These are phyloP conservation scores for Ensete ventricosum DNA, from an alignment of 176 grass and related monocot genomes.

Conservation along the genomic window DNA sequence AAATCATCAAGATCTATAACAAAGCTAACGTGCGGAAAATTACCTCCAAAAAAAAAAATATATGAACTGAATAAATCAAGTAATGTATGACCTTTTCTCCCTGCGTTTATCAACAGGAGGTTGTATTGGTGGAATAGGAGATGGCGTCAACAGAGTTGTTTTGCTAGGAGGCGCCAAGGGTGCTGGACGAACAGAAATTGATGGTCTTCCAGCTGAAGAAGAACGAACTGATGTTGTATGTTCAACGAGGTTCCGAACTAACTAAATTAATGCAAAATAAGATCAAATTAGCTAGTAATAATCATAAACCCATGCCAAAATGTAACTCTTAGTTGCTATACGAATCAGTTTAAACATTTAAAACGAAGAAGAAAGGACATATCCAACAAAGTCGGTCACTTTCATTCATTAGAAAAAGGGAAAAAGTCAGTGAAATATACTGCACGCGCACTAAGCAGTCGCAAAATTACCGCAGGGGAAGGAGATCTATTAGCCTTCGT, in stretches of 20 bases:
- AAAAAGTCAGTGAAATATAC: background rate
- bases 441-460: background rate
- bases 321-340: background rate
- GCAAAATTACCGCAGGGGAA: conserved; percentile 69
- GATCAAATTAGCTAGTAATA: conserved; percentile 29
- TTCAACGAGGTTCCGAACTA: conserved; percentile 90
- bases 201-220: conserved; percentile 61
- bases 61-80: background rate
- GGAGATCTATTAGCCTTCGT: conserved; percentile 82
- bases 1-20: background rate
- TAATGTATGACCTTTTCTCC: conserved; percentile 43
- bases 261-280: conserved; percentile 72
- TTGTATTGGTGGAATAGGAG: conserved; percentile 61
- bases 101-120: conserved; percentile 38
- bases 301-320: background rate
- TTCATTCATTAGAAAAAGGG: no score
- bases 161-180: conserved; percentile 80
- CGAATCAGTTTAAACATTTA: no score
- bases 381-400: no score
- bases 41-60: background rate
- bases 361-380: no score
- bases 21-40: background rate
- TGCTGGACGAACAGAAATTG: conserved; percentile 44
- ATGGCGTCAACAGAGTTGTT: conserved; percentile 40
- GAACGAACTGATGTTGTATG: conserved; percentile 59